Conservation (phyloP, 169 alveolate species). For the Plasmodium vinckei region DNA sequence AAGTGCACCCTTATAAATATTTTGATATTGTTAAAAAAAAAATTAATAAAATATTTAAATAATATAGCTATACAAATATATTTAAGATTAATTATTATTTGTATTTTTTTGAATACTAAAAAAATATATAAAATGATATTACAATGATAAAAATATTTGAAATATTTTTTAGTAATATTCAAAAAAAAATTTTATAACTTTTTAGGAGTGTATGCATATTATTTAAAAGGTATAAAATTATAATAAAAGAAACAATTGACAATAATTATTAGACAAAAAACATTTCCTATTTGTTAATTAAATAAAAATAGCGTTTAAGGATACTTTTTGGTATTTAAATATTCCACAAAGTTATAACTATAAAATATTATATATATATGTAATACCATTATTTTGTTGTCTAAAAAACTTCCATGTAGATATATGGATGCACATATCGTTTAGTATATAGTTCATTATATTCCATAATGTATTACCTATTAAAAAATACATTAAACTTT, state of each 20-base stretch:
- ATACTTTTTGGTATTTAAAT: conserved; percentile 10
- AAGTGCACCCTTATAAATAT: conserved; percentile 28
- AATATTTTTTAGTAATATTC: conserved; percentile 3
- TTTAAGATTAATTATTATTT: conserved; percentile 10
- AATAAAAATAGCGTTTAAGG: not conserved
- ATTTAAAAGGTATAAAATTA: conserved; percentile 10
- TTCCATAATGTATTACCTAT: conserved; percentile 53
- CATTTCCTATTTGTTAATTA: not conserved
- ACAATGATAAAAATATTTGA: not conserved
- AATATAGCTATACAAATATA: conserved; percentile 15
- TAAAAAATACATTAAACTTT: conserved; percentile 69
- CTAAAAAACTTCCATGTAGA: conserved; percentile 7
- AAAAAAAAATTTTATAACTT: not conserved
- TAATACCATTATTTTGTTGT: not conserved
- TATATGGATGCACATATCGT: conserved; percentile 4
- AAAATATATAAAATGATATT: not conserved
- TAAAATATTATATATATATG: not conserved
- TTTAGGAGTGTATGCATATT: not conserved
- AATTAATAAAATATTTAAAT: conserved; percentile 8
- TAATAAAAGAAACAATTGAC: not conserved
- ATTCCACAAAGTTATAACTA: conserved; percentile 8
- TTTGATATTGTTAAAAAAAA: conserved; percentile 21
- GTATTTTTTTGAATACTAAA: conserved; percentile 5
- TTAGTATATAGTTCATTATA: conserved; percentile 23
- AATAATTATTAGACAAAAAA: conserved; percentile 13